A percentile compares a stretch with the other conserved stretches of the same genome.
phyloP scores from a whole-genome alignment of 2,329 filamentous ascomycete species.

The Fusarium sp. region DNA sequence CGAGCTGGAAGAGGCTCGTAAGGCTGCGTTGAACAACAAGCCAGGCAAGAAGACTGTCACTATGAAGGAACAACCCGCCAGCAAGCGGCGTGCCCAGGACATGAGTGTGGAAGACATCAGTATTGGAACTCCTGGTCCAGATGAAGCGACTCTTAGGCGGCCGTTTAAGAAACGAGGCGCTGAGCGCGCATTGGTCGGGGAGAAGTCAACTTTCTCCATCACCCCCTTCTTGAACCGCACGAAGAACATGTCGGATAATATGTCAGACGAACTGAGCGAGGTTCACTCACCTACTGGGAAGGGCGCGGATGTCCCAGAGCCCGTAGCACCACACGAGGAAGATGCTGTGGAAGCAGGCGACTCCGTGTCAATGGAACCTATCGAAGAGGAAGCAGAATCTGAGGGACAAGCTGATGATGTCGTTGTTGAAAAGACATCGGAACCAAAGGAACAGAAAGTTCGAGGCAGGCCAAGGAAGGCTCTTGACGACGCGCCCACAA shows the following conservation, averaged over 20 bases:
- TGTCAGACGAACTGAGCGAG: slow-evolving; percentile 55
- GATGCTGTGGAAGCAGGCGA: slow-evolving; percentile 28
- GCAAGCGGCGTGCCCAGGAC: slow-evolving; percentile 65
- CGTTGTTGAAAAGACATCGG: slow-evolving; percentile 24
- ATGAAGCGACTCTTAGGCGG: slow-evolving; percentile 59
- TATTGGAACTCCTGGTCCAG: slow-evolving; percentile 64
- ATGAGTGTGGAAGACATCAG: slow-evolving; percentile 62
- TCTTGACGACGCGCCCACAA: slow-evolving; percentile 62
- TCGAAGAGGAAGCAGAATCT: slow-evolving; percentile 19
- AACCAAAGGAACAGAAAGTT: slow-evolving; percentile 53
- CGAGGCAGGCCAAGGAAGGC: slow-evolving; percentile 63
- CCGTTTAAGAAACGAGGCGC: slow-evolving; percentile 70
- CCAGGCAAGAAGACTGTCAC: slow-evolving; percentile 43
- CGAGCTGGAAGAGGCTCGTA: slow-evolving; percentile 57
- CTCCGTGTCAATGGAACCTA: slow-evolving; percentile 24
- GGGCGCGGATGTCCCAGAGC: slow-evolving; percentile 28
- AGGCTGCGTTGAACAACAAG: slow-evolving; percentile 38
- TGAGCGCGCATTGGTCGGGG: slow-evolving; percentile 72
- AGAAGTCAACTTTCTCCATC: slow-evolving; percentile 94
- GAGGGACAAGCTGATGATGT: slow-evolving; percentile 23
- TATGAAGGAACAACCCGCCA: slow-evolving; percentile 54
- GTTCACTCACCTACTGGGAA: slow-evolving; percentile 45
- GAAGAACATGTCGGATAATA: slow-evolving; percentile 62
- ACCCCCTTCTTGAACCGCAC: slow-evolving; percentile 92
- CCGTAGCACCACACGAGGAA: slow-evolving; percentile 57